These are phyloP conservation scores for Desmodesmus armatus DNA, from an alignment of 139 green algal genomes.

Conservation along the genomic window DNA sequence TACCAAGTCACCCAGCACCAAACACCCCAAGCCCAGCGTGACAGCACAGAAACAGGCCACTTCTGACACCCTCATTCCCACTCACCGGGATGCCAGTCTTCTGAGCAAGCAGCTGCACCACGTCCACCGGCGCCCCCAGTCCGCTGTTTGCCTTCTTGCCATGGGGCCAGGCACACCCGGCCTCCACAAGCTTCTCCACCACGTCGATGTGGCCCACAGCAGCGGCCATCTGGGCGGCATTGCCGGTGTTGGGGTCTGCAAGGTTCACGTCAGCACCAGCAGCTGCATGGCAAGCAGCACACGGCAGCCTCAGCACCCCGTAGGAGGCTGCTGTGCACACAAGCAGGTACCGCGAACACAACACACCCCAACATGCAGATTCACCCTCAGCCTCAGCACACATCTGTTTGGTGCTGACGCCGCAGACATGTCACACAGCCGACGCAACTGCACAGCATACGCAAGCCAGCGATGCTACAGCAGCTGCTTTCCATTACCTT, in stretches of 20 bases:
- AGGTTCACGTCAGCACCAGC: constrained; percentile 36
- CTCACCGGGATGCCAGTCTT: constrained; percentile 29
- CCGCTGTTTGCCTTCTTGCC: constrained; percentile 42
- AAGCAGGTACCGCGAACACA: neutral
- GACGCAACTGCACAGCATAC: too few species aligned
- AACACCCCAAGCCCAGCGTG: too few species aligned
- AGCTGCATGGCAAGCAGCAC: constrained; percentile 27
- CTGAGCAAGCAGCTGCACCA: constrained; percentile 38
- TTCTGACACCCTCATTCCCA: too few species aligned
- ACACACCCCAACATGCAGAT: neutral
- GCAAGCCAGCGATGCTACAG: too few species aligned
- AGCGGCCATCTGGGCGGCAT: constrained; percentile 40
- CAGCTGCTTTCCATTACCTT: too few species aligned
- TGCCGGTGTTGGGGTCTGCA: constrained; percentile 40
- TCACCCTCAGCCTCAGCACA: too few species aligned
- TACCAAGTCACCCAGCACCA: too few species aligned
- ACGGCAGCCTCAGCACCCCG: neutral
- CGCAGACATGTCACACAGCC: too few species aligned
- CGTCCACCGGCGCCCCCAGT: constrained; percentile 28
- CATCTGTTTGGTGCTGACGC: too few species aligned
- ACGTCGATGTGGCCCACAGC: constrained; percentile 36
- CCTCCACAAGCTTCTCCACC: constrained; percentile 38
- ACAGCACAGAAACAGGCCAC: too few species aligned
- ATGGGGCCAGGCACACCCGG: constrained; percentile 29
- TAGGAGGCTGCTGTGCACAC: neutral